Evolutionary conservation across 495 filamentous ascomycete genomes (phyloP).

Genomic region (Penicillium soppii): DNA sequence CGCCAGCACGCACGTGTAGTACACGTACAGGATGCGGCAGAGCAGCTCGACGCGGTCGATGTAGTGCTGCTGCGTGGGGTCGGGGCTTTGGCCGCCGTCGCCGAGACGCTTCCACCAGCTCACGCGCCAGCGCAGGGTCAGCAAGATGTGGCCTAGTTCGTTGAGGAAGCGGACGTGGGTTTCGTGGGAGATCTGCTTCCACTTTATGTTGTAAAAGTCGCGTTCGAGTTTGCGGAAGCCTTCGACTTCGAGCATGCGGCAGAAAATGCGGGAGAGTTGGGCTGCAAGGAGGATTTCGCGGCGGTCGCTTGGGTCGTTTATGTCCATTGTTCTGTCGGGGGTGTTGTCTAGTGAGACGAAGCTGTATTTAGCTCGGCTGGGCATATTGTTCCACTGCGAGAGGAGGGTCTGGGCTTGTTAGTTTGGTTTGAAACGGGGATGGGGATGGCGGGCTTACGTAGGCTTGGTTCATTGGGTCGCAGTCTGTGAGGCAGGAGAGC

Average conservation of each 20-base stretch:
- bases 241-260: conserved; percentile 52
- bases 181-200: conserved; percentile 49
- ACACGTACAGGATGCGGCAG: conserved; percentile 50
- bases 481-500: conserved; percentile 47
- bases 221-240: conserved; percentile 50
- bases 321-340: conserved; percentile 43
- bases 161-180: conserved; percentile 43
- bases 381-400: conserved; percentile 53
- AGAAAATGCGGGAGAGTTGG: conserved; percentile 49
- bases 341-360: conserved; percentile 36
- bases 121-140: conserved; percentile 49
- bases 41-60: conserved; percentile 48
- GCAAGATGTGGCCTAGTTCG: conserved; percentile 46
- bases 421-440: not conserved
- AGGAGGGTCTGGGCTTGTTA: conserved; percentile 39
- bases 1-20: conserved; percentile 48
- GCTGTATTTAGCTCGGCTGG: conserved; percentile 48
- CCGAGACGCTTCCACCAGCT: conserved; percentile 52
- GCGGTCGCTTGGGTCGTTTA: conserved; percentile 37
- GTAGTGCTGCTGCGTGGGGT: conserved; percentile 45
- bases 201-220: conserved; percentile 52
- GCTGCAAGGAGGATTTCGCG: conserved; percentile 47
- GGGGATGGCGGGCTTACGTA: conserved; percentile 32
- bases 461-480: conserved; percentile 44
- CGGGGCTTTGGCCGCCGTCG: conserved; percentile 42